Evolutionary conservation across 768 basidiomycete species (phyloP).

Genomic region (Cytidiella melzeri): DNA sequence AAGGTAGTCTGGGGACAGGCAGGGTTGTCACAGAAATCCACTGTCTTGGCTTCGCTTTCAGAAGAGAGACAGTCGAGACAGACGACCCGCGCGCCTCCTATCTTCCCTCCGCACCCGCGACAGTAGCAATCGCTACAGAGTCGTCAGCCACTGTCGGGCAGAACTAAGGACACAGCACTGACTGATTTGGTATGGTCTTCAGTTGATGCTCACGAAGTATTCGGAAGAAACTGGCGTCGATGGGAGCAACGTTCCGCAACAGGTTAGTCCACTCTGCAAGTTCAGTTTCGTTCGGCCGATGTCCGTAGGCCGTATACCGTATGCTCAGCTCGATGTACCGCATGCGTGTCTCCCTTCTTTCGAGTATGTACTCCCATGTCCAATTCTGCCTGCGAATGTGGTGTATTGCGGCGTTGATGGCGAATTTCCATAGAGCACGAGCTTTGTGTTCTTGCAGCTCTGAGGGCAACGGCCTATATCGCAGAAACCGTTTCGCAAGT

Average conservation of each 20-base stretch:
- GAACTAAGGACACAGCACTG: constrained; percentile 5
- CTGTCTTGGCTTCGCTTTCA: constrained; percentile 12
- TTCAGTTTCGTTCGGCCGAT: constrained; percentile 15
- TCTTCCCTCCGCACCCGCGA: constrained; percentile 21
- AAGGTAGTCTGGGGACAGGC: constrained; percentile 17
- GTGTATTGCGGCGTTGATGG: constrained; percentile 18
- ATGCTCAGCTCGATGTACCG: constrained; percentile 22
- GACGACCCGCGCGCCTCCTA: constrained; percentile 24
- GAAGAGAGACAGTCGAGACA: constrained; percentile 27
- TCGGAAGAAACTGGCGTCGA: constrained; percentile 22
- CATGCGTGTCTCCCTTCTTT: constrained; percentile 22
- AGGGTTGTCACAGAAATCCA: constrained; percentile 26
- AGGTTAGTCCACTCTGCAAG: constrained; percentile 8
- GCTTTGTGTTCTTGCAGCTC: constrained; percentile 19
- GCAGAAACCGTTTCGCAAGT: constrained; percentile 15
- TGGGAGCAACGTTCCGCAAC: constrained; percentile 16
- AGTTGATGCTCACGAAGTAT: constrained; percentile 14
- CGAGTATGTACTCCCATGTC: constrained; percentile 27
- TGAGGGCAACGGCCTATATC: constrained; percentile 20
- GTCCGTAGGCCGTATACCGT: constrained; percentile 17
- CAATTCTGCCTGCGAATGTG: constrained; percentile 20
- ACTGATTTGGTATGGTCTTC: constrained; percentile 17
- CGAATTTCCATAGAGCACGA: constrained; percentile 27
- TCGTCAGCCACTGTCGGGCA: not conserved
- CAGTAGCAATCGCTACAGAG: constrained; percentile 16